Conservation (phyloP, 495 filamentous ascomycete genomes). For the Annulohypoxylon stygium region DNA sequence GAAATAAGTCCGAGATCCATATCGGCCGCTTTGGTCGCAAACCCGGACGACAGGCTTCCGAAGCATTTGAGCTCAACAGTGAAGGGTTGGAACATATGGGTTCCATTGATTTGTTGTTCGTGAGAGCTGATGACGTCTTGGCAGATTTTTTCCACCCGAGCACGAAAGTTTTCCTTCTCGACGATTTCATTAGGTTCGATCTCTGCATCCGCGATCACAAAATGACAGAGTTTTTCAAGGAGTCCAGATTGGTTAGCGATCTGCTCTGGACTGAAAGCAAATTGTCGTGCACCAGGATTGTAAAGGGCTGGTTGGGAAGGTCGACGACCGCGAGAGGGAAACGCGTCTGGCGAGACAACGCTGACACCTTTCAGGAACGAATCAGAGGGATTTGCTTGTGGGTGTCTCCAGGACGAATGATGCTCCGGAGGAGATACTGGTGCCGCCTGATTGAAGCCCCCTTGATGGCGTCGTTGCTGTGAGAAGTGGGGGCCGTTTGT, state of each 20-base stretch:
- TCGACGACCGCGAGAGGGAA: constrained; percentile 35
- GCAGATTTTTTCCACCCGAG: constrained; percentile 67
- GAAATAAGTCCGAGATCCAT: constrained; percentile 81
- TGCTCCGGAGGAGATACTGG: constrained; percentile 22
- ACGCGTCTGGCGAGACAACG: constrained; percentile 39
- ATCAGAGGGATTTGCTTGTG: constrained; percentile 24
- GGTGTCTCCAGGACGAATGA: constrained; percentile 40
- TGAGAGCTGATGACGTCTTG: constrained; percentile 64
- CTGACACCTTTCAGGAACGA: constrained; percentile 31
- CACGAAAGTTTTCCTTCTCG: constrained; percentile 74
- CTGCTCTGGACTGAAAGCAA: constrained; percentile 50
- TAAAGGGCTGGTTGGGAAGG: constrained; percentile 39
- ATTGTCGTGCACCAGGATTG: constrained; percentile 29
- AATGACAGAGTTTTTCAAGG: constrained; percentile 60
- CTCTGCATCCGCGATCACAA: constrained; percentile 58
- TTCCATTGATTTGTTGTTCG: constrained; percentile 56
- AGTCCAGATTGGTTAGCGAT: constrained; percentile 58
- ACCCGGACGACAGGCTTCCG: constrained; percentile 79
- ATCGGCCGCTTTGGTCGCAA: constrained; percentile 78
- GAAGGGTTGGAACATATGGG: constrained; percentile 57
- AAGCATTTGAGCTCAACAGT: constrained; percentile 74
- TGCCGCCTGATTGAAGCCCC: constrained; percentile 15
- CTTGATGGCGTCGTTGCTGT: constrained; percentile 25
- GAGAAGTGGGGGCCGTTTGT: constrained; percentile 13
- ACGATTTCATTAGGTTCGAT: constrained; percentile 66